Evolutionary conservation across 2,329 filamentous ascomycete genomes (phyloP), one percentile per base, ranked within the genome.

Genomic region (Penicillium crustosum): DNA sequence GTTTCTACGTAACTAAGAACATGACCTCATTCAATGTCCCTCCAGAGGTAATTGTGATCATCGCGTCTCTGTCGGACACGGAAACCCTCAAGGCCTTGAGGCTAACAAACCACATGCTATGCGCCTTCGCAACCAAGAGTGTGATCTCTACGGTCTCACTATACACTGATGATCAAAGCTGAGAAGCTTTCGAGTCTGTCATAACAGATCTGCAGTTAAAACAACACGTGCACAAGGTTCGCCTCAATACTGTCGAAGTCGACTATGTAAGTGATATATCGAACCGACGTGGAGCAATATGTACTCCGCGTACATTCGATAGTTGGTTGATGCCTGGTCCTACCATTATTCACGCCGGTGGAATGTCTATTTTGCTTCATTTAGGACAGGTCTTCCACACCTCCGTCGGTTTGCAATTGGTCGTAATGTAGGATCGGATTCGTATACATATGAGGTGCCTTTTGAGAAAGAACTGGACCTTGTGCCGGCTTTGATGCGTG

Each of bases 401-500:
- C 44, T 55, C 3, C 45, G 44, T n/a, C 44, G 15, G 8, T 55
- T 43, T 25, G 53, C 38, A 19, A 43, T 50, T 27, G 45, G 53
- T 35, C 45, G 27, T n/a, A 50, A 21, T 17, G 12, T 2, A 19
- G 21, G 7, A 27, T 53, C 39, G 35, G 7, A 43, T 35, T 21
- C 6, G 7, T 1, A 12, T 35, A 13, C 1, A 4, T 0, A 4
- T 15, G 35, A 21, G 6, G 1, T 49, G 21, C 44, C 53, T 15
- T 49, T 49, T 29, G 38, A 42, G 13, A 31, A 49, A 8, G 38
- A 55, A 19, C 38, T 17, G 3, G 36, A 43, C 13, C 19, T 49
- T 7, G 21, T 10, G 19, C 36, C 45, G 4, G 44, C 2, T n/a
- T 21, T 55, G 19, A 17, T 21, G 36, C 7, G 6, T 3, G 44